These are phyloP conservation scores for Fomitopsis palustris DNA, from an alignment of 1,284 basidiomycete species.

Conservation along the genomic window DNA sequence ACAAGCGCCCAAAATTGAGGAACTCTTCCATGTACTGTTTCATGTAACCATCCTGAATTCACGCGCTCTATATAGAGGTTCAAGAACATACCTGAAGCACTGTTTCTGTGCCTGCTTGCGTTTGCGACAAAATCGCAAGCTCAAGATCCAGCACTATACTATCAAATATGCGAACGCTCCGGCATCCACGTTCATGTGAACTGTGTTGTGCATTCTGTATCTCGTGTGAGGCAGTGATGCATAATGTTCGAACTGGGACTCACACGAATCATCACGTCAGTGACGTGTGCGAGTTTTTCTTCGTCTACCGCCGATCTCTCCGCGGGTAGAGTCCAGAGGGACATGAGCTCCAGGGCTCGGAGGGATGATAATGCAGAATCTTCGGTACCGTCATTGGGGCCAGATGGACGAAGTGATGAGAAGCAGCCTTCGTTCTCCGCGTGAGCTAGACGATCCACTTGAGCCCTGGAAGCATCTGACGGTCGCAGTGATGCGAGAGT, in stretches of 20 bases:
- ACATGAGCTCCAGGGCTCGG: slow-evolving; percentile 39
- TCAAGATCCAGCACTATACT: not conserved
- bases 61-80: not conserved
- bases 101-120: not conserved
- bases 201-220: not conserved
- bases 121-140: not conserved
- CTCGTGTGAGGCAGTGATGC: not conserved
- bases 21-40: slow-evolving; percentile 1
- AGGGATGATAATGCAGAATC: slow-evolving; percentile 1
- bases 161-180: not conserved
- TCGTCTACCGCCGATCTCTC: not conserved
- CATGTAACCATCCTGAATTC: not conserved
- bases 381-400: not conserved
- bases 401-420: not conserved
- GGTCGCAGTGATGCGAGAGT: not conserved
- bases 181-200: not conserved
- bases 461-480: not conserved
- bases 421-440: slow-evolving; percentile 24
- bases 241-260: not conserved
- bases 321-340: slow-evolving; percentile 32
- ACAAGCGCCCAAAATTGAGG: slow-evolving; percentile 10
- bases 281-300: not conserved
- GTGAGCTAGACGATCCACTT: slow-evolving; percentile 14
- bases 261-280: not conserved
- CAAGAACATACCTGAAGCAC: not conserved